These are phyloP conservation scores for Prunus dulcis DNA, from an alignment of 306 rosid species.

Conservation along the genomic window DNA sequence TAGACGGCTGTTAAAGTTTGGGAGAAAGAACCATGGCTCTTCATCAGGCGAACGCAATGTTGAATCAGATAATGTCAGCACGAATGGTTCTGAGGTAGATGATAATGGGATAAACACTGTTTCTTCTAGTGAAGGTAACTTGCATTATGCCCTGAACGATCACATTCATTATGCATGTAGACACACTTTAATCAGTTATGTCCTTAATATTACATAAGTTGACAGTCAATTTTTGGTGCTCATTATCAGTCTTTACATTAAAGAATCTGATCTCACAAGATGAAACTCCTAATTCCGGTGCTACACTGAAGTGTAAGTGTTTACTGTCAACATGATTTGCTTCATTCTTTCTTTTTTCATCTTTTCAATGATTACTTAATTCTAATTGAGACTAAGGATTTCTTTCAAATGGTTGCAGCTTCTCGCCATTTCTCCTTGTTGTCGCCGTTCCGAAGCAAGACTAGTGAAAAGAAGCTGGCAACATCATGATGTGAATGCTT, in stretches of 20 bases:
- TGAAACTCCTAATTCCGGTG: conserved; percentile 63
- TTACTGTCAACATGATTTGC: conserved; percentile 11
- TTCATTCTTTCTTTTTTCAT: conserved; percentile 3
- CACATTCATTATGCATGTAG: conserved; percentile 1
- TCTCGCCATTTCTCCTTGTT: conserved; percentile 86
- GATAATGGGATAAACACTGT: conserved; percentile 42
- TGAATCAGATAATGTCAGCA: conserved; percentile 60
- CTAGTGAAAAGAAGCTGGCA: conserved; percentile 61
- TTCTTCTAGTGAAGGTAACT: conserved; percentile 72
- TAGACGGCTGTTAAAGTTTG: conserved; percentile 70
- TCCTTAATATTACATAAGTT: conserved; percentile 11
- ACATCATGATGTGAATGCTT: conserved; percentile 32
- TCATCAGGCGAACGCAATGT: conserved; percentile 42
- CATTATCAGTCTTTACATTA: conserved; percentile 60
- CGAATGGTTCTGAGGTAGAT: conserved; percentile 57
- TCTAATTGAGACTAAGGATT: conserved; percentile 6
- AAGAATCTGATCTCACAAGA: conserved; percentile 87
- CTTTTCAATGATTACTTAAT: background rate
- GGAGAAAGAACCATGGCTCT: conserved; percentile 77
- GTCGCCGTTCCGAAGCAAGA: conserved; percentile 92
- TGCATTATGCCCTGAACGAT: background rate
- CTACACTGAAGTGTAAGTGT: conserved; percentile 77
- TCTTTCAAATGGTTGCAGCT: conserved; percentile 47
- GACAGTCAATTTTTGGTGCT: conserved; percentile 22
- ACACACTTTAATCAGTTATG: background rate